These are phyloP conservation scores for Paramecium sonneborni DNA, from an alignment of 73 alveolate genomes.

Conservation along the genomic window DNA sequence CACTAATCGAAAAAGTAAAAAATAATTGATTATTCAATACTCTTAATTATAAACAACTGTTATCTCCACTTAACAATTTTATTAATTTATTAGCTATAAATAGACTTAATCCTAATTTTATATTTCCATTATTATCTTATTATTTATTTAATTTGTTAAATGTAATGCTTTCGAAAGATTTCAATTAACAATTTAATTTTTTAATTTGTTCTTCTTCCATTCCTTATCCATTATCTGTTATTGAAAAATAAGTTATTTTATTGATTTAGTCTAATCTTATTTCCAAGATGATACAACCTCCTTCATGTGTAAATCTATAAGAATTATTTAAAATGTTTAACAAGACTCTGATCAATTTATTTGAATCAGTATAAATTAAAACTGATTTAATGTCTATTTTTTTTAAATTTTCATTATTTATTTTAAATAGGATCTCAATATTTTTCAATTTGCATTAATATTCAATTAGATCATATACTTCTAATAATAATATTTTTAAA, in stretches of 20 bases:
- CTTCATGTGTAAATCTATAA: background rate
- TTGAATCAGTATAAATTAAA: background rate
- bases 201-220: slow-evolving; percentile 1
- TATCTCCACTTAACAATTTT: slow-evolving; percentile 1
- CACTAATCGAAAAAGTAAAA: background rate
- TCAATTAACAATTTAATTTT: background rate
- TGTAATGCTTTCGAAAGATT: background rate
- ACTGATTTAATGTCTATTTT: background rate
- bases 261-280: background rate
- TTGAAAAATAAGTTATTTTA: background rate
- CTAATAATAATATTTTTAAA: background rate
- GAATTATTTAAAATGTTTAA: slow-evolving; percentile 24
- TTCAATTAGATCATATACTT: slow-evolving; percentile 1
- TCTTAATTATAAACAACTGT: background rate
- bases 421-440: background rate
- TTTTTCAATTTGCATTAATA: background rate
- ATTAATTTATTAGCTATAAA: background rate
- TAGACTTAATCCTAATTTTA: background rate
- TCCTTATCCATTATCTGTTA: background rate
- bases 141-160: background rate
- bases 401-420: background rate
- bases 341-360: background rate
- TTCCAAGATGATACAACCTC: background rate
- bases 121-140: background rate
- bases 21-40: background rate